Evolutionary conservation across 768 basidiomycete species (phyloP), one percentile per base, ranked within the genome.

Genomic region (Filobasidium floriforme): DNA sequence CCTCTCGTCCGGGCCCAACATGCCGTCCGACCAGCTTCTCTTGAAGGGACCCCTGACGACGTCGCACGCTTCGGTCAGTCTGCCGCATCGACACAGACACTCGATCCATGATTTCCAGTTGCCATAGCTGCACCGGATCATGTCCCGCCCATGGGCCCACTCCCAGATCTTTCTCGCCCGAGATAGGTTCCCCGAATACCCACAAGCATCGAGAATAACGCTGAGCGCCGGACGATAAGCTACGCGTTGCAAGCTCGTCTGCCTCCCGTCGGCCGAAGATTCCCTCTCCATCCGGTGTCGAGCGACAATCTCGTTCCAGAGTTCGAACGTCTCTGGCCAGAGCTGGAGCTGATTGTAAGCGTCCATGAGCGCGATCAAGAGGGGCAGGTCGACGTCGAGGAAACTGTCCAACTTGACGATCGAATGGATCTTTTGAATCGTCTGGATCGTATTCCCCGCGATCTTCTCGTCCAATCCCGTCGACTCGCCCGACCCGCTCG

Each of bases 291-390:
- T 15, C 44, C 65, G 51, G 84, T 77, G 90, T 82, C 73, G 82
- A 81, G 64, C 71, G 41, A 73, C 68, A 3, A 81, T 61, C 44
- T 79, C 66, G 41, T 91, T 86, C 90, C 92, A 97, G 1, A 94
- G 82, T 41, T 86, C 82, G 70, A 85, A 87, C 18, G 88, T 86
- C 65, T 89, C 88, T 0, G 79, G 80, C 68, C 87, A 88, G 66
- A 85, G 85, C 5, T 85, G 86, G 7, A 87, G 81, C n/a, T 86
- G 86, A 71, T 89, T 86, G 77, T 93, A 97, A 0, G 89, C 86
- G 76, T 90, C 85, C 88, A 96, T 90, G 68, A 96, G 80, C 72
- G 89, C 85, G 74, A 92, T 93, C 83, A 88, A 87, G 14, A 91
- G 81, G 1, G 81, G 77, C 14, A 81, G 78, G 70, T 91, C 87